These are phyloP conservation scores for Albophoma yamanashiensis DNA, from an alignment of 2,329 filamentous ascomycete genomes.

Conservation along the genomic window DNA sequence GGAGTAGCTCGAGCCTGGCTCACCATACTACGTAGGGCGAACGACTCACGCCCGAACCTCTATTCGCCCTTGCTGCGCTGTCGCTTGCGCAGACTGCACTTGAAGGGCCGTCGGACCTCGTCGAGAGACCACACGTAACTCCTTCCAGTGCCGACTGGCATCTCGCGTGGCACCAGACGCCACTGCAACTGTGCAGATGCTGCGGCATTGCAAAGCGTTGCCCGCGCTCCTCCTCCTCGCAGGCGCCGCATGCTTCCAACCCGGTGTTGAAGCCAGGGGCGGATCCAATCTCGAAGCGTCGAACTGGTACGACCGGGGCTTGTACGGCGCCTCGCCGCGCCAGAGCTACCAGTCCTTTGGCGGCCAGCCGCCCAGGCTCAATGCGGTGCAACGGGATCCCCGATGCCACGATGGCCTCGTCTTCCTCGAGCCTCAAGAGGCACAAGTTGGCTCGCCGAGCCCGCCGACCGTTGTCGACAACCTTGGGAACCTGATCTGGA, in stretches of 20 bases:
- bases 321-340: slow-evolving; percentile 10
- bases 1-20: no score
- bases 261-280: neutral
- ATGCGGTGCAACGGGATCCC: slow-evolving; percentile 14
- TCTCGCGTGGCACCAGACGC: neutral
- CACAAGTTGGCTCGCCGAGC: slow-evolving; percentile 22
- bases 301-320: slow-evolving; percentile 12
- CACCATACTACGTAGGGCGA: no score
- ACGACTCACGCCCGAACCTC: no score
- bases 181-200: neutral
- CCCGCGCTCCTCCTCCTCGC: neutral
- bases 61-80: no score
- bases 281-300: neutral
- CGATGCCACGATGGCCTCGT: slow-evolving; percentile 26
- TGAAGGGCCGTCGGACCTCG: no score
- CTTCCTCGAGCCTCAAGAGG: slow-evolving; percentile 25
- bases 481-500: slow-evolving; percentile 34
- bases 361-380: slow-evolving; percentile 18
- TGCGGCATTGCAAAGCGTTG: neutral
- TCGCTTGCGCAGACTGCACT: no score
- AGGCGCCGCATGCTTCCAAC: neutral
- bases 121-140: neutral
- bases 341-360: slow-evolving; percentile 11
- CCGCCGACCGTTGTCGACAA: slow-evolving; percentile 30
- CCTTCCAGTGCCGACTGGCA: neutral